Conservation (phyloP, 805 yeast genomes). For the Candida lessepsii region DNA sequence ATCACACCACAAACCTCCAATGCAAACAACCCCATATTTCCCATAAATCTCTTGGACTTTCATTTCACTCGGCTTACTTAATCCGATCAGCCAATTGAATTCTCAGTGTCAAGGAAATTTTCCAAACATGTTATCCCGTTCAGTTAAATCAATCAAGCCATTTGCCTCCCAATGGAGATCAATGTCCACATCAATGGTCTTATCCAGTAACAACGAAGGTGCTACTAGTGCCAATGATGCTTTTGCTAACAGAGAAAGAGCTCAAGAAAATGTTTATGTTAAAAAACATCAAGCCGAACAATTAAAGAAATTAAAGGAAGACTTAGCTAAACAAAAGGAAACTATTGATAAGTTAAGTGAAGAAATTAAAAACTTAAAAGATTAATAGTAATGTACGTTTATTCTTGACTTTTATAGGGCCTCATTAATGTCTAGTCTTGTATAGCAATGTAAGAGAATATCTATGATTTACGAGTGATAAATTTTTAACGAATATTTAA, state of each 20-base stretch:
- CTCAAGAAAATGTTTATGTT: slow-evolving; percentile 82
- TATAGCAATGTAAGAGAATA: too few relatives aligned
- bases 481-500: too few relatives aligned
- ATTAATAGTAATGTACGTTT: slow-evolving; percentile 25
- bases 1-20: too few relatives aligned
- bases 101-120: slow-evolving; percentile 5
- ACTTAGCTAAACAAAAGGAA: slow-evolving; percentile 72
- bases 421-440: too few relatives aligned
- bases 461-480: too few relatives aligned
- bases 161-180: slow-evolving; percentile 19
- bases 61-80: slow-evolving; percentile 1
- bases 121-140: slow-evolving; percentile 15
- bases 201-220: slow-evolving; percentile 16
- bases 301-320: slow-evolving; percentile 70
- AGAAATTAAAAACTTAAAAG: slow-evolving; percentile 51
- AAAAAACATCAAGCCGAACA: slow-evolving; percentile 90
- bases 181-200: slow-evolving; percentile 29
- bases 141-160: slow-evolving; percentile 18
- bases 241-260: slow-evolving; percentile 81
- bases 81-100: slow-evolving; percentile 6
- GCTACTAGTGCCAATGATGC: slow-evolving; percentile 27
- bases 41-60: not conserved
- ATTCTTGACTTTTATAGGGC: too few relatives aligned
- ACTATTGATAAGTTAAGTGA: slow-evolving; percentile 48
- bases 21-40: not conserved